These are phyloP conservation scores for Candida oleophila DNA, from an alignment of 805 yeast genomes.

Conservation along the genomic window DNA sequence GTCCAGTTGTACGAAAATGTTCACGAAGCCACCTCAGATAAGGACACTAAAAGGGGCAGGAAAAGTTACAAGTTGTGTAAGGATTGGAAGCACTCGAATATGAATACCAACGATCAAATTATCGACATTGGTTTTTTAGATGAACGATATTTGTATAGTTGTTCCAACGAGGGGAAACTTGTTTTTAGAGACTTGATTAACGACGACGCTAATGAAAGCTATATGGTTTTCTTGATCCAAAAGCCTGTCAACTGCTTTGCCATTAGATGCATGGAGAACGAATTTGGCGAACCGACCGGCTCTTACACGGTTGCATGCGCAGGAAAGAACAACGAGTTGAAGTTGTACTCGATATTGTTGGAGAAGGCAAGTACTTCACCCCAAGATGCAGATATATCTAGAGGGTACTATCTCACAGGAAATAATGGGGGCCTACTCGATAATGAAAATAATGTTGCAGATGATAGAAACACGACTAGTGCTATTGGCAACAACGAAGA, in stretches of 20 bases:
- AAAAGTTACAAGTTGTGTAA: conserved; percentile 21
- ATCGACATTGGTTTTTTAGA: conserved; percentile 24
- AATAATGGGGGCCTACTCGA: background rate
- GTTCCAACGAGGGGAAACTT: conserved; percentile 33
- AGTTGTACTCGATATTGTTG: conserved; percentile 22
- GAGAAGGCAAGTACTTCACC: background rate
- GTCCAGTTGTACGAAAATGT: conserved; percentile 27
- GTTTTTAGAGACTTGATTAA: conserved; percentile 34
- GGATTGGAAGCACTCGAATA: conserved; percentile 33
- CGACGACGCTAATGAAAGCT: conserved; percentile 33
- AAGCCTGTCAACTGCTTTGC: conserved; percentile 23
- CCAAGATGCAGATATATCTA: background rate
- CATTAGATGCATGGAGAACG: conserved; percentile 8
- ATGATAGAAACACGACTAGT: background rate
- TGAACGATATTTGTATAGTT: conserved; percentile 29
- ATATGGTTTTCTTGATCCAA: conserved; percentile 22
- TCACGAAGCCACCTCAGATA: background rate
- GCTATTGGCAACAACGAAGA: background rate
- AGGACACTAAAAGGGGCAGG: background rate
- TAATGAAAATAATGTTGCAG: background rate
- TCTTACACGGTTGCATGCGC: conserved; percentile 21
- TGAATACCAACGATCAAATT: conserved; percentile 22
- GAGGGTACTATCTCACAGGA: background rate
- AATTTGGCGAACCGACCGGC: conserved; percentile 5
- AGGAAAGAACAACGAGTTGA: conserved; percentile 27